Base-by-base conservation (phyloP, 192 early-diverging fungal genomes). In the Coemansia biformis region DNA sequence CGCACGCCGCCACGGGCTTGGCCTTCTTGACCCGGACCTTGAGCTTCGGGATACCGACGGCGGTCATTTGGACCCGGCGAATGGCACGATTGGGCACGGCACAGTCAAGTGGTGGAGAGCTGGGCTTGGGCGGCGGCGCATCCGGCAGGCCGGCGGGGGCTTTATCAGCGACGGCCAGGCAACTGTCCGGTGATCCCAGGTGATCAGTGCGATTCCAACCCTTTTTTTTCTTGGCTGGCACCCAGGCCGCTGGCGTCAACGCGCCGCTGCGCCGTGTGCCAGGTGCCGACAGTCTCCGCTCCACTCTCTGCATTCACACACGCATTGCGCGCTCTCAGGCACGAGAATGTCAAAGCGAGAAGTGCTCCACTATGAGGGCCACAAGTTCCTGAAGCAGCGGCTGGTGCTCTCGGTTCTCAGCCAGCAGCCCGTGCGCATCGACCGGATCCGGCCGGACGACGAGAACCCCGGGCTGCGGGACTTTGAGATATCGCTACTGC, bases 401-500 rank as follows among this genome's bases (percentile, higher is more conserved):
- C 80, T 99, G 40, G 79, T 99, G 12, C 71, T 99, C 30, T 83
- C 93, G 19, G 86, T 88, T 18, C 70, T 99, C 39, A 84, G 84
- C 47, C 85, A 87, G 54, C 83, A 82, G 38, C 61, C 86, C 2
- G 68, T 99, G 32, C 83, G 86, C 51, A 91, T 99, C 59, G 86
- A 91, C 52, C 82, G 86, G 57, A 96, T 99, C 68, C 82, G 96
- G 19, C 60, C 84, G 9, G 81, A 91, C 52, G 88, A 91, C 55
- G 81, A 84, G 42, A 80, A 87, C 69, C 89, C 92, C 15, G 94
- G 94, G 37, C 77, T 98, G 9, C 62, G 76, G 64, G 93, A 99
- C 78, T 96, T 83, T 55, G 96, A 99, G 67, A 81, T 86, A 15
- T 81, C 76, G 15, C 92, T 99, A 51, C 77, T 99, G 31, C 76